Conservation (phyloP, 768 basidiomycete species). For the Pseudohyphozyma bogoriensis region DNA sequence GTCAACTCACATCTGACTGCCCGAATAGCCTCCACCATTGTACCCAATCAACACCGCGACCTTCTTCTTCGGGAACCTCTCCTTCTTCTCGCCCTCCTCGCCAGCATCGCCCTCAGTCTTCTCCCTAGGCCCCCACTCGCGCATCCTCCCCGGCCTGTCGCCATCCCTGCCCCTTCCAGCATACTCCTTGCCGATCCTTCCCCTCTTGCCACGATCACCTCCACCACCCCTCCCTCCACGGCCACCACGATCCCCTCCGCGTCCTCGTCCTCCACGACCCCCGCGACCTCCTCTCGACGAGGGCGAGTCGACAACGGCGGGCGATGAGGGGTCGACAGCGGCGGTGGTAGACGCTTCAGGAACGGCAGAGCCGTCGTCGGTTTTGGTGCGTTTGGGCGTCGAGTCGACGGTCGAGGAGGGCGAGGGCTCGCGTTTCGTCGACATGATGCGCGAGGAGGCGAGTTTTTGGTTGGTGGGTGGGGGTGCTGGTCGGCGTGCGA, state of each 20-base stretch:
- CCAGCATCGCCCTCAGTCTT: background rate
- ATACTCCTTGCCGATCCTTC: background rate
- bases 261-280: background rate
- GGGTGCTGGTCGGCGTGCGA: no score
- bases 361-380: background rate
- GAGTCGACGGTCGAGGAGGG: no score
- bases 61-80: constrained; percentile 59
- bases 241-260: constrained; percentile 3
- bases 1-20: constrained; percentile 84
- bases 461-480: no score
- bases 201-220: background rate
- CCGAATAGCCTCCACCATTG: constrained; percentile 80
- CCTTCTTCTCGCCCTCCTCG: constrained; percentile 23
- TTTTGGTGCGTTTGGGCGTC: constrained; percentile 6
- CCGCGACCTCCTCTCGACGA: constrained; percentile 7
- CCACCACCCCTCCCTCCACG: constrained; percentile 1
- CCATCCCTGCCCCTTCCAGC: constrained; percentile 11
- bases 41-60: constrained; percentile 79
- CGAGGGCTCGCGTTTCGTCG: no score
- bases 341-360: background rate
- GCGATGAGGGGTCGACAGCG: constrained; percentile 3
- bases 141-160: constrained; percentile 11
- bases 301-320: constrained; percentile 21
- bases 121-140: constrained; percentile 13
- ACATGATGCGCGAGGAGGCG: no score